phyloP scores from a whole-genome alignment of 306 rosid genomes.

The Astragalus glycyphyllos region DNA sequence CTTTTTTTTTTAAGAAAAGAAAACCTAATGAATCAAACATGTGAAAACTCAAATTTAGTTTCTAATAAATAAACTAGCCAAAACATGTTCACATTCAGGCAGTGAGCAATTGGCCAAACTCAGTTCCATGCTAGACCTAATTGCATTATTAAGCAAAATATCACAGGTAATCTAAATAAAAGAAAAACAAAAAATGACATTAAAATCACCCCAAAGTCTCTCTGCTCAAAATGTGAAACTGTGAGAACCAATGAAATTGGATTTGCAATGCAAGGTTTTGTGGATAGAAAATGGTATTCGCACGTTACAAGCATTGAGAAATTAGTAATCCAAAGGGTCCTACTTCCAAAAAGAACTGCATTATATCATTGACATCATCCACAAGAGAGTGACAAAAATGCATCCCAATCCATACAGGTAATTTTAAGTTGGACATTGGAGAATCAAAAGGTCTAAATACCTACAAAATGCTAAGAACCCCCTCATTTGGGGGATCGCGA shows the following conservation, averaged over 20 bases:
- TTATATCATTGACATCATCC: constrained; percentile 35
- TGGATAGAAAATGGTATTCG: constrained; percentile 35
- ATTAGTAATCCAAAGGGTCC: constrained; percentile 34
- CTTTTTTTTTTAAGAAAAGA: too few species aligned
- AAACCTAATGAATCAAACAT: too few species aligned
- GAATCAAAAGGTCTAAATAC: constrained; percentile 46
- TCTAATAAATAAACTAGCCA: too few species aligned
- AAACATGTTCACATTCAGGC: too few species aligned
- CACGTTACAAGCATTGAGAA: constrained; percentile 34
- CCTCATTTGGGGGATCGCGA: constrained; percentile 49
- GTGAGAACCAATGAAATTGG: constrained; percentile 14
- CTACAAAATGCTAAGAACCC: constrained; percentile 46
- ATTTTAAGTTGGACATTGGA: constrained; percentile 27
- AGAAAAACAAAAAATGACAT: constrained; percentile 19
- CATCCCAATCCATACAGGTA: constrained; percentile 42
- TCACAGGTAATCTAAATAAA: constrained; percentile 1
- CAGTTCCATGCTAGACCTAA: too few species aligned
- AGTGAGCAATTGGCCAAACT: too few species aligned
- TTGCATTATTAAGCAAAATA: too few species aligned
- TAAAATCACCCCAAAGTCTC: background rate
- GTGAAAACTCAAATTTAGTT: too few species aligned
- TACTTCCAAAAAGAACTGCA: constrained; percentile 40
- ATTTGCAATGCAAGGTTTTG: constrained; percentile 38
- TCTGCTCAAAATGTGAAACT: constrained; percentile 1
- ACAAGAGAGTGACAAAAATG: constrained; percentile 36